A percentile compares a stretch with the other conserved stretches of the same genome.
These are phyloP conservation scores for Adiantum capillusveneris DNA, from an alignment of 75 land plant species.

Conservation along the genomic window DNA sequence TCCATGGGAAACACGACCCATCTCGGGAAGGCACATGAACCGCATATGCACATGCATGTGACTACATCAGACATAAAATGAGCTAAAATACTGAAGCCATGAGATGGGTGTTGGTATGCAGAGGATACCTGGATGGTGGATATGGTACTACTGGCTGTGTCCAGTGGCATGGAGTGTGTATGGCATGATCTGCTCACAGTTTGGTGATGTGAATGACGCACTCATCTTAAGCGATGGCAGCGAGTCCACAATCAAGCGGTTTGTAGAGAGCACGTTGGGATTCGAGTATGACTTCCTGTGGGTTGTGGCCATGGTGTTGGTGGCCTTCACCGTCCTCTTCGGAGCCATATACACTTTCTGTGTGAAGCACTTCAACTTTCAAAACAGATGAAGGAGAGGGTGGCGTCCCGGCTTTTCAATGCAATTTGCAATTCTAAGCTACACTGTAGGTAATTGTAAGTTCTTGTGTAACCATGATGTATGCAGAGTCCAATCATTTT, in stretches of 20 bases:
- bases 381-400: slow-evolving; percentile 42
- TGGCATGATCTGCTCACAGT: slow-evolving; percentile 68
- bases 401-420: too few species aligned
- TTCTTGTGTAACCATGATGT: too few species aligned
- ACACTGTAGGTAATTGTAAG: too few species aligned
- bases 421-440: too few species aligned
- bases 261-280: slow-evolving; percentile 49
- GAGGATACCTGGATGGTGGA: slow-evolving; percentile 90
- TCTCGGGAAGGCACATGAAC: too few species aligned
- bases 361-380: slow-evolving; percentile 65
- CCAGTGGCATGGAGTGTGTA: slow-evolving; percentile 86
- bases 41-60: too few species aligned
- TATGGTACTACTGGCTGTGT: slow-evolving; percentile 91
- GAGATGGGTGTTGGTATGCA: slow-evolving; percentile 37
- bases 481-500: too few species aligned
- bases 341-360: slow-evolving; percentile 61
- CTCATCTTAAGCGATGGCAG: not conserved
- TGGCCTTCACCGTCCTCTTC: slow-evolving; percentile 62
- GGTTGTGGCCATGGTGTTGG: slow-evolving; percentile 49
- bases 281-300: slow-evolving; percentile 54
- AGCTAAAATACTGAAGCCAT: not conserved
- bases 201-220: slow-evolving; percentile 36
- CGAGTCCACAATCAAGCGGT: slow-evolving; percentile 31
- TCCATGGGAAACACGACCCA: too few species aligned
- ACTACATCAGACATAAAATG: too few species aligned